phyloP scores from a whole-genome alignment of 2,329 filamentous ascomycete species.

The Ceratocystis diversiconidia region DNA sequence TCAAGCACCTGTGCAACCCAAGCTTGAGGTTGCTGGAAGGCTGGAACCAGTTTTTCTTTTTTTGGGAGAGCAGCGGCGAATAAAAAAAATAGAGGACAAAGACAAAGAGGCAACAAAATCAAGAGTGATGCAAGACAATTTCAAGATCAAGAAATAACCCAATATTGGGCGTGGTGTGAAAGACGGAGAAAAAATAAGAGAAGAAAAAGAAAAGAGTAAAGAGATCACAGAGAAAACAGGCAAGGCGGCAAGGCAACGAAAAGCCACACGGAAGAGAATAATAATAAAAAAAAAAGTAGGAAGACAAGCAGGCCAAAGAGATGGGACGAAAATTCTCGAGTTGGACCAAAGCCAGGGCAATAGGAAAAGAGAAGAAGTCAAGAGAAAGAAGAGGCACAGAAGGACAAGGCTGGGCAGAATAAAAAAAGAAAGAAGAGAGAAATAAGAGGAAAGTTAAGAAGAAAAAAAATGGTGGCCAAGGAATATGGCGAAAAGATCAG shows the following conservation, averaged over 20 bases:
- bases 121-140: not conserved
- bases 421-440: not conserved
- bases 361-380: not conserved
- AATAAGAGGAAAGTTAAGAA: not conserved
- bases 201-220: not conserved
- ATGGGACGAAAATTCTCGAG: conserved; percentile 6
- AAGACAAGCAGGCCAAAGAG: not conserved
- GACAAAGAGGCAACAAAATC: not conserved
- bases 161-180: not conserved
- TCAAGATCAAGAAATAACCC: not conserved
- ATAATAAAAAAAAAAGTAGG: not conserved
- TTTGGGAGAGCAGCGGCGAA: not conserved
- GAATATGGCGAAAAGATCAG: not conserved
- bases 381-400: not conserved
- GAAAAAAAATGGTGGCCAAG: not conserved
- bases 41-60: not conserved
- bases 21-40: not conserved
- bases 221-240: conserved; percentile 5
- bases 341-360: not conserved
- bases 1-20: conserved; percentile 2
- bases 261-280: not conserved
- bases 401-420: not conserved
- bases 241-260: conserved; percentile 3
- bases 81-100: not conserved
- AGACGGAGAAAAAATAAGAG: not conserved